Evolutionary conservation across 2,329 filamentous ascomycete species (phyloP), one percentile per base, ranked within the genome.

Genomic region (Fusarium siculi): DNA sequence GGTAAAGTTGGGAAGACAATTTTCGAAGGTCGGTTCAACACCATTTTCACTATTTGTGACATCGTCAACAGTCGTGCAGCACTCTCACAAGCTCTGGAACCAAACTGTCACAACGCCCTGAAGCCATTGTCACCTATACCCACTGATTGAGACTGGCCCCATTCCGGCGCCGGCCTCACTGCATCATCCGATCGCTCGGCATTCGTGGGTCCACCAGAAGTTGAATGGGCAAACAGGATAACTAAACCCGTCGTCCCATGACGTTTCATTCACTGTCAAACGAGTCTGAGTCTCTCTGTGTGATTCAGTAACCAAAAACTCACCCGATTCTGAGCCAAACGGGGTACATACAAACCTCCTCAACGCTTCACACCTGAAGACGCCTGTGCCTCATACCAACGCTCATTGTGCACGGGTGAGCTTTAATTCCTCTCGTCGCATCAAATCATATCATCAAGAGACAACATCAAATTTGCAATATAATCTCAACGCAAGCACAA

Each of bases 101-200:
- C 34, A 25, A 32, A 58, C 62, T 44, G 32, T 34, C 52, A 40
- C 39, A 30, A 58, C 30, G 52, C 43, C 64, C 62, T 60, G 64
- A 55, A 64, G 57, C 54, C 67, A 56, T 57, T 47, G 55, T 52
- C 52, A 68, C 58, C 40, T 56, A 61, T 66, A 66, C 47, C 72
- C 63, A 73, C 72, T 39, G 54, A 58, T 39, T 68, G 66, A 57
- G 50, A 50, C 32, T 57, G 50, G 66, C 56, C 62, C 75, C 73
- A 74, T 74, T 67, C 64, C 73, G 73, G 75, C 73, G 72, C 75
- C 75, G 67, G 66, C 61, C 62, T 54, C 50, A n/a, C 50, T 75
- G 46, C 71, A 78, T 78, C 76, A 60, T 77, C 75, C 75, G 75
- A 77, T 76, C 65, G 64, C 68, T 75, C 72, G 72, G 73, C 66